Conservation (phyloP, 108 stramenopile genomes). For the Fistulifera pelliculosa region DNA sequence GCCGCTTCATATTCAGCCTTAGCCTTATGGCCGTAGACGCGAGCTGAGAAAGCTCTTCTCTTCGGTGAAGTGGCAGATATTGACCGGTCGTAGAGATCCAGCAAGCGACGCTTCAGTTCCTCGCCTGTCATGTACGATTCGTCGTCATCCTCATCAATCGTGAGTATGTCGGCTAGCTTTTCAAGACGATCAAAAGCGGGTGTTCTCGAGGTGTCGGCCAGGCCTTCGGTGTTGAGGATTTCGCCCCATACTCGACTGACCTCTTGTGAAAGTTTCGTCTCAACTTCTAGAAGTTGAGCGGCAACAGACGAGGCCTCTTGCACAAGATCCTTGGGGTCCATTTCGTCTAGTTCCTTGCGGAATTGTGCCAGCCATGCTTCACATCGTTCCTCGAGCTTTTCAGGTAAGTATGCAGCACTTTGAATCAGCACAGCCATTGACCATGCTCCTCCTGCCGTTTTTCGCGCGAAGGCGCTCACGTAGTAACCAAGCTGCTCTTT, state of each 20-base stretch:
- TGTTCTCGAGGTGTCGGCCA: conserved; percentile 18
- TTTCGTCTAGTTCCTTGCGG: conserved; percentile 67
- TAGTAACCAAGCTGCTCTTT: conserved; percentile 86
- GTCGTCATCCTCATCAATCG: conserved; percentile 16
- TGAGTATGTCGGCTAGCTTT: conserved; percentile 55
- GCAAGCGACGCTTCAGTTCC: conserved; percentile 47
- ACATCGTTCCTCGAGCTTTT: conserved; percentile 58
- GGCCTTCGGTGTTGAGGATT: conserved; percentile 47
- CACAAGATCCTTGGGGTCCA: conserved; percentile 51
- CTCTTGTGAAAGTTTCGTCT: conserved; percentile 72
- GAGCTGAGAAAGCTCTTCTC: conserved; percentile 51
- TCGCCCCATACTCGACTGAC: conserved; percentile 62
- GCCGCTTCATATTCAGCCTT: conserved; percentile 51
- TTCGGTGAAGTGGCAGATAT: conserved; percentile 39
- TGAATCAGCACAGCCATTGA: conserved; percentile 63
- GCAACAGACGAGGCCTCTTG: conserved; percentile 72
- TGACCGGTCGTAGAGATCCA: conserved; percentile 62
- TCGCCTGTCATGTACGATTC: neutral
- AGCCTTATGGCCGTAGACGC: conserved; percentile 63
- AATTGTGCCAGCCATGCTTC: conserved; percentile 68
- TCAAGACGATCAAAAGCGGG: conserved; percentile 73
- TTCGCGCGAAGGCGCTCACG: conserved; percentile 64
- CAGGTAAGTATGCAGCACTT: conserved; percentile 49
- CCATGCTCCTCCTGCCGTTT: conserved; percentile 63
- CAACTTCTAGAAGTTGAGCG: conserved; percentile 60